Percentiles rank a stretch among this genome's conserved stretches.
phyloP scores from a whole-genome alignment of 2,329 filamentous ascomycete genomes.

The Orbilia ellipsospora region DNA sequence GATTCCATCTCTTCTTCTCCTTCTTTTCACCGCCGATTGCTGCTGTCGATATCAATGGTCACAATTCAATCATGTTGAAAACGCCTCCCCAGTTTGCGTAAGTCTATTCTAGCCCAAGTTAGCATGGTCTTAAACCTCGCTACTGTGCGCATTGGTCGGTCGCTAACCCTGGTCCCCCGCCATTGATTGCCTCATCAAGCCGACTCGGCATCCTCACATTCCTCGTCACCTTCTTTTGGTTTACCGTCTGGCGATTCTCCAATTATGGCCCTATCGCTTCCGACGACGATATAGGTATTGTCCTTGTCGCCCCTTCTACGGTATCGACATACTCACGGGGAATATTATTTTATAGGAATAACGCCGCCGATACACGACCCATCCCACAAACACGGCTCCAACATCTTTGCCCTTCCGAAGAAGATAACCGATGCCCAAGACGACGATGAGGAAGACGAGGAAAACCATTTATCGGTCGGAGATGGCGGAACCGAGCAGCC shows the following conservation, averaged over 20 bases:
- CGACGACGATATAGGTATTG: conserved; percentile 42
- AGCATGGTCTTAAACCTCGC: neutral
- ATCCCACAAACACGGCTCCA: conserved; percentile 36
- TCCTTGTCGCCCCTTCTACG: conserved; percentile 23
- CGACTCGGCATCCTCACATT: conserved; percentile 35
- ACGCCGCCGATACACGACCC: conserved; percentile 29
- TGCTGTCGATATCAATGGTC: no score
- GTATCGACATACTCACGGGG: conserved; percentile 38
- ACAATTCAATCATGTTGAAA: no score
- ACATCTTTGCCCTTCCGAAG: neutral
- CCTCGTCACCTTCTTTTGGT: conserved; percentile 39
- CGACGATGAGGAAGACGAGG: conserved; percentile 26
- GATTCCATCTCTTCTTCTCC: no score
- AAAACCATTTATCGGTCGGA: conserved; percentile 22
- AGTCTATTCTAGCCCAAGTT: neutral
- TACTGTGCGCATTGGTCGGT: no score
- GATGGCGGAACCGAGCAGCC: conserved; percentile 20
- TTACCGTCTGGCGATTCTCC: conserved; percentile 47
- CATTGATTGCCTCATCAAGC: conserved; percentile 14
- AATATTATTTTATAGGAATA: conserved; percentile 31
- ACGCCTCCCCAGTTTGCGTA: conserved; percentile 43
- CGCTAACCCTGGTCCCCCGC: neutral
- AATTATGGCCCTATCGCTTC: conserved; percentile 13
- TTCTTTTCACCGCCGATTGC: no score
- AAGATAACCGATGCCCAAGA: neutral